Evolutionary conservation across 495 filamentous ascomycete genomes (phyloP).

Genomic region (Opeltia flavorubescens): DNA sequence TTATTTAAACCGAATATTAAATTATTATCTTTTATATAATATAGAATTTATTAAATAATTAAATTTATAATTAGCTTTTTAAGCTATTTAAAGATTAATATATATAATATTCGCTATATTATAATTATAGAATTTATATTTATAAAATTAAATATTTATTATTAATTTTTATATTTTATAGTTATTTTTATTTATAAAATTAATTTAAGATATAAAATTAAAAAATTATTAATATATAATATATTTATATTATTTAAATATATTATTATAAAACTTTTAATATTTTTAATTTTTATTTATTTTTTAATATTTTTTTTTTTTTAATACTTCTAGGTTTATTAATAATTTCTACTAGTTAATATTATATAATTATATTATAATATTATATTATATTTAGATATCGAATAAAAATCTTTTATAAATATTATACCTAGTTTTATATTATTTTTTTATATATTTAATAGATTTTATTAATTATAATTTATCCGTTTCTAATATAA

Average conservation of each 20-base stretch:
- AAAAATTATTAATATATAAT: not conserved
- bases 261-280: too few relatives aligned
- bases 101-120: constrained; percentile 5
- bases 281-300: constrained; percentile 5
- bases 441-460: too few relatives aligned
- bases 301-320: constrained; percentile 6
- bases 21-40: too few relatives aligned
- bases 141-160: not conserved
- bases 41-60: constrained; percentile 1
- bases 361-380: too few relatives aligned
- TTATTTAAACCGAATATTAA: too few relatives aligned
- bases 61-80: constrained; percentile 3
- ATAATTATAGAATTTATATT: not conserved
- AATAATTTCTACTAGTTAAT: too few relatives aligned
- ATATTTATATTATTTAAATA: not conserved
- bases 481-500: too few relatives aligned
- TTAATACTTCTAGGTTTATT: constrained; percentile 2
- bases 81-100: constrained; percentile 7
- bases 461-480: too few relatives aligned
- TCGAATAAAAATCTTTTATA: too few relatives aligned
- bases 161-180: not conserved
- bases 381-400: too few relatives aligned
- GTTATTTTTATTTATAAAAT: not conserved
- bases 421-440: too few relatives aligned
- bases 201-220: not conserved